Conservation (phyloP, 768 basidiomycete genomes). For the Trametes villosa region DNA sequence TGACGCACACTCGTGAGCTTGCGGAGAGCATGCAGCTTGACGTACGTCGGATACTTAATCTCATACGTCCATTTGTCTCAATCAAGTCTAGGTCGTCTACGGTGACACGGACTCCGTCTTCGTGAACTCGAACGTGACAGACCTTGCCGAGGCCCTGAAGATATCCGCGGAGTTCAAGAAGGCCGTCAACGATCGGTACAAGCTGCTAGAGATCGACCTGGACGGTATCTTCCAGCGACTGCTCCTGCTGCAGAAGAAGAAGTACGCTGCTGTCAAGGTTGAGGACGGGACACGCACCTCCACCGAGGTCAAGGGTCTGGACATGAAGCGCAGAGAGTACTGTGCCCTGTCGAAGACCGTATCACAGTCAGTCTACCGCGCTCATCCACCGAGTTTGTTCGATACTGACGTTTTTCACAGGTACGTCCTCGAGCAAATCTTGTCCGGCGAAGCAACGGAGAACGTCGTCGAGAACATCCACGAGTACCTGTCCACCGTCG, state of each 20-base stretch:
- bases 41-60: constrained; percentile 50
- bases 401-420: constrained; percentile 43
- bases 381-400: neutral
- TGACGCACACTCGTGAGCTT: constrained; percentile 90
- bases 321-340: constrained; percentile 99
- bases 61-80: neutral
- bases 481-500: constrained; percentile 79
- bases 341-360: constrained; percentile 89
- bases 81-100: constrained; percentile 79
- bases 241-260: constrained; percentile 96
- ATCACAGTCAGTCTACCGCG: constrained; percentile 71
- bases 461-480: constrained; percentile 89
- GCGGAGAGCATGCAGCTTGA: constrained; percentile 91
- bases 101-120: constrained; percentile 99
- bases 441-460: constrained; percentile 92
- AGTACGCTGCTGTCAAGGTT: constrained; percentile 96
- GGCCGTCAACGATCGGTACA: constrained; percentile 94
- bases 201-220: constrained; percentile 93
- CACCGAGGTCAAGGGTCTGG: constrained; percentile 93
- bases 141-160: constrained; percentile 86
- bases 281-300: constrained; percentile 79
- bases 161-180: constrained; percentile 95
- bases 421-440: constrained; percentile 86
- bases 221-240: constrained; percentile 94
- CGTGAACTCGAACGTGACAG: constrained; percentile 92